Base-by-base conservation (phyloP, 176 grass and related monocot genomes). In the Rhynchospora pubera region DNA sequence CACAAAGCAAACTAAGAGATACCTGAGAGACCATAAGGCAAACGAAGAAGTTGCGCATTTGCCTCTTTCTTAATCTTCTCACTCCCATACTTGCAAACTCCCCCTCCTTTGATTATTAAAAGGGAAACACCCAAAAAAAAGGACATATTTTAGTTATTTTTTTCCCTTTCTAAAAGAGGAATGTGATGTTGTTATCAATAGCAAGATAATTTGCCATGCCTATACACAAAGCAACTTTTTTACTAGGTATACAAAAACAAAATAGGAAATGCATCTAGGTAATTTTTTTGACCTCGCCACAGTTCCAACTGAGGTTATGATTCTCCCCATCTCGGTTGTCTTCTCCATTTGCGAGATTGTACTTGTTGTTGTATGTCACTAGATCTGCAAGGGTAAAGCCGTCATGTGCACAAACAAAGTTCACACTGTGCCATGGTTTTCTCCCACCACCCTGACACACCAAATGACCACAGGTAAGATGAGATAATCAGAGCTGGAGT, bases 21-120 rank as follows among this genome's bases (percentile, higher is more conserved):
- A 98, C 95, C 86, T 98, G 96, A 79, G 96, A 98, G 88, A 98
- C 90, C 92, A 94, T 93, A 11, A 98, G 92, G 78, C 87, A 98
- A 45, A 98, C 62, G 65, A 94, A 91, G 76, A 98, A 98, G 86
- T 94, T 98, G 47, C 90, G 85, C 84, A 93, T 98, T 85, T 98
- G 96, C 76, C 96, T 88, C 81, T 93, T 94, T 53, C 96, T 98
- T 86, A 98, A 88, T 85, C 90, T 94, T 85, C 72, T 93, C 75
- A 98, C 92, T 15, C 81, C 9, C 73, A 84, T 50, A 69, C 89
- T 93, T 73, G 76, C 87, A 55, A 94, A 87, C 83, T 98, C 92
- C 64, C 96, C 96, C 87, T 98, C 96, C 96, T 98, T 50, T 14
- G 12, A 53, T 55, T 15, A 52, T 15, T 73, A 73, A 84, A 89